A percentile compares a stretch with the other conserved stretches of the same genome.
Evolutionary conservation across 257 asterid species (phyloP).

Genomic region (Cruciata laevipes): DNA sequence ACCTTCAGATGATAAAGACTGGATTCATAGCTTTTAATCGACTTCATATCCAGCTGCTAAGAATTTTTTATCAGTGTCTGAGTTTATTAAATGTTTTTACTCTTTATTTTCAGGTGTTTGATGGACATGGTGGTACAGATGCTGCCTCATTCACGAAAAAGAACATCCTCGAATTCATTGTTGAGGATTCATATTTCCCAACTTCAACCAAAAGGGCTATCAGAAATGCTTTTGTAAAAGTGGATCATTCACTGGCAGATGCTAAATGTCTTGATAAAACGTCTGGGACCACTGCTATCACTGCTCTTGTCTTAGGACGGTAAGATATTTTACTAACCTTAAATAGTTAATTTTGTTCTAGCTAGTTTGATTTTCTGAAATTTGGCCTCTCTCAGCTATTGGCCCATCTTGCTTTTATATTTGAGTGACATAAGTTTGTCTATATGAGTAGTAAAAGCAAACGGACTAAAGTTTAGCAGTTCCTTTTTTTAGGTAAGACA

Average conservation of each 20-base stretch:
- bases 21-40: not conserved
- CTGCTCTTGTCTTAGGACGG: conserved; percentile 71
- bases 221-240: conserved; percentile 63
- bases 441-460: not conserved
- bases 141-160: conserved; percentile 71
- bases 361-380: not conserved
- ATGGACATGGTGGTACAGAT: conserved; percentile 81
- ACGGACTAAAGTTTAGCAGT: not conserved
- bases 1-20: not conserved
- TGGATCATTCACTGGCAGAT: conserved; percentile 72
- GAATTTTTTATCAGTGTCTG: not conserved
- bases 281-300: conserved; percentile 72
- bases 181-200: conserved; percentile 72
- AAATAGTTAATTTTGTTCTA: too few relatives aligned
- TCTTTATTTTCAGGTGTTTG: conserved; percentile 58
- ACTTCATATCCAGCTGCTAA: not conserved
- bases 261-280: conserved; percentile 53
- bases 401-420: not conserved
- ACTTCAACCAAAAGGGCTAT: conserved; percentile 52
- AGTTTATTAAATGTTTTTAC: not conserved
- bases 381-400: not conserved
- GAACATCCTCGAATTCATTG: conserved; percentile 54
- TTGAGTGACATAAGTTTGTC: not conserved
- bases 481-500: not conserved
- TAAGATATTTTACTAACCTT: conserved; percentile 21